Evolutionary conservation across 2,329 filamentous ascomycete species (phyloP).

Genomic region (Colletotrichum sp.): DNA sequence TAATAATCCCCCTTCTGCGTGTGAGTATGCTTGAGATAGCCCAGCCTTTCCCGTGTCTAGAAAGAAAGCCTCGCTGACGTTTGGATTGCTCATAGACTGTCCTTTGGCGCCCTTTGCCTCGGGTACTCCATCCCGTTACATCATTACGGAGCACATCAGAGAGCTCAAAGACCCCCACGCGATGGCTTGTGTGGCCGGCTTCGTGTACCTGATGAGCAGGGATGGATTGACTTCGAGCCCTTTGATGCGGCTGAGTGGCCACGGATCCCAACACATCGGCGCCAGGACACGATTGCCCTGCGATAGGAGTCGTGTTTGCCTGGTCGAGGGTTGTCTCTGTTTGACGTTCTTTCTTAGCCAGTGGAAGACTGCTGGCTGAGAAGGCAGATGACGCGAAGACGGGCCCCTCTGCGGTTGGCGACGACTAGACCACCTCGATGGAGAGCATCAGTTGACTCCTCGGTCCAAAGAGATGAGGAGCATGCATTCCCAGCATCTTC

Average conservation of each 20-base stretch:
- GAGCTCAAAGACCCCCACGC: background rate
- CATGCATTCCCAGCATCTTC: background rate
- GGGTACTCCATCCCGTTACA: background rate
- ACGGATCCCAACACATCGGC: background rate
- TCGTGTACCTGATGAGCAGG: background rate
- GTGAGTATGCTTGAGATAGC: background rate
- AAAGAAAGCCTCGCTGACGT: background rate
- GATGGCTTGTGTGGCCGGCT: background rate
- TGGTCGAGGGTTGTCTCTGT: background rate
- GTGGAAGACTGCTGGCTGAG: background rate
- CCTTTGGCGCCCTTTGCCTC: rapidly evolving
- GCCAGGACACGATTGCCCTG: background rate
- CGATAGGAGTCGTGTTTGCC: background rate
- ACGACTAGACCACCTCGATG: background rate
- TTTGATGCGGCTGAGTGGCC: background rate
- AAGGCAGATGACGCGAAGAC: background rate
- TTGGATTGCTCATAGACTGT: background rate
- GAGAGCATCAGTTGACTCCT: background rate
- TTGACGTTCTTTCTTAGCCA: background rate
- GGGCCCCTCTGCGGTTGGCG: background rate
- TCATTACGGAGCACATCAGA: background rate
- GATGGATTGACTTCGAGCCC: background rate
- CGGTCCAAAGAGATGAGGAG: background rate
- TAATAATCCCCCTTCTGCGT: rapidly evolving
- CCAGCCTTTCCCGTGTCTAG: background rate